Percentiles rank a stretch among this genome's conserved stretches.
These are phyloP conservation scores for Hylodesmum podocarpum DNA, from an alignment of 306 rosid species.

Conservation along the genomic window DNA sequence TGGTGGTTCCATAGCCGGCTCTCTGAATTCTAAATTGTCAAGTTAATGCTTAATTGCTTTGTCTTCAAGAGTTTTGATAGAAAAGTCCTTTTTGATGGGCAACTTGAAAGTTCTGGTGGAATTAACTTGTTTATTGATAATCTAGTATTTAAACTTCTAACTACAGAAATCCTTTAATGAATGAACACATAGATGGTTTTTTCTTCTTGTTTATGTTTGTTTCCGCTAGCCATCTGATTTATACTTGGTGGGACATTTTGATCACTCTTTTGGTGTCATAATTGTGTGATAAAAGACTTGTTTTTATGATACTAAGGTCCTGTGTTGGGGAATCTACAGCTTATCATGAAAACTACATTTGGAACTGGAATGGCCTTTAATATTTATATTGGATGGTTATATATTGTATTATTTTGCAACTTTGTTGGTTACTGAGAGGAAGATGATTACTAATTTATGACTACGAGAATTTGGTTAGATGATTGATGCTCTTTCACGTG, in stretches of 20 bases:
- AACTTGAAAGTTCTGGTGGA: background rate
- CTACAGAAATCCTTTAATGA: background rate
- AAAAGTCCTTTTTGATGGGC: background rate
- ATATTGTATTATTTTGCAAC: background rate
- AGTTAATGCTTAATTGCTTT: background rate
- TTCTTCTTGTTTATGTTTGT: background rate
- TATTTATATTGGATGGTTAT: background rate
- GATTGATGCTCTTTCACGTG: background rate
- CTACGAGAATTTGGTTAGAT: background rate
- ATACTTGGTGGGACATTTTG: background rate
- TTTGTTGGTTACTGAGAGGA: slow-evolving; percentile 13
- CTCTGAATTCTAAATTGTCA: background rate
- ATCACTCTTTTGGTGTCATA: background rate
- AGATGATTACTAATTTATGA: background rate
- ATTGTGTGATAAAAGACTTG: background rate
- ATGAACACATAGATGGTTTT: background rate
- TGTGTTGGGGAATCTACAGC: background rate
- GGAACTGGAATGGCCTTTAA: background rate
- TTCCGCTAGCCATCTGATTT: background rate
- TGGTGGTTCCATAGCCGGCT: background rate
- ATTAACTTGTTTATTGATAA: background rate
- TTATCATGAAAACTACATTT: background rate
- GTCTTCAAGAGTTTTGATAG: background rate
- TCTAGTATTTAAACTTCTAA: background rate
- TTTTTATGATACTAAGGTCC: background rate